Conservation (phyloP, 805 yeast species). For the Wickerhamiella sorbophila region DNA sequence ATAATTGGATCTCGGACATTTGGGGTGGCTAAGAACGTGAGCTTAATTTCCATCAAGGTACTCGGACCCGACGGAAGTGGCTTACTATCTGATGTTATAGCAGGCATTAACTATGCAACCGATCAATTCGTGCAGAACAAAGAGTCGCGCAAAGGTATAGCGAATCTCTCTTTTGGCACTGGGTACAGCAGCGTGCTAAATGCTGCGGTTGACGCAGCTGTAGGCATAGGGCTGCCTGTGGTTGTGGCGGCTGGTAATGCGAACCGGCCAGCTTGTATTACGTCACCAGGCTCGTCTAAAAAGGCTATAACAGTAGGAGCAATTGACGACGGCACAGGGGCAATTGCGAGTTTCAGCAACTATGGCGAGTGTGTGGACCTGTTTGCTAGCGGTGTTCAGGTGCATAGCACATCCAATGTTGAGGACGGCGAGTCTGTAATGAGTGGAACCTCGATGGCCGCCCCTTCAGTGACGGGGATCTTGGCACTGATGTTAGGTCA, state of each 20-base stretch:
- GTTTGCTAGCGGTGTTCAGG: conserved; percentile 65
- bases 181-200: conserved; percentile 50
- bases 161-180: conserved; percentile 73
- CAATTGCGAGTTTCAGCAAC: conserved; percentile 58
- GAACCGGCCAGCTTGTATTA: conserved; percentile 58
- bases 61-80: conserved; percentile 59
- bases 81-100: conserved; percentile 25
- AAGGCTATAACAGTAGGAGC: conserved; percentile 80
- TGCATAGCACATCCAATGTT: conserved; percentile 25
- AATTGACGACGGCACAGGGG: conserved; percentile 56
- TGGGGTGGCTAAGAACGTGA: conserved; percentile 68
- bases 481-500: conserved; percentile 20
- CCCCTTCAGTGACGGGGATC: conserved; percentile 22
- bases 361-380: conserved; percentile 84
- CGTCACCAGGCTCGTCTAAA: conserved; percentile 70
- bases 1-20: conserved; percentile 61
- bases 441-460: conserved; percentile 23
- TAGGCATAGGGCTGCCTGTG: conserved; percentile 44
- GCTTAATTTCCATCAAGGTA: conserved; percentile 61
- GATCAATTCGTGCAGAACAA: conserved; percentile 13
- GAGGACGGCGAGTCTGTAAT: conserved; percentile 13
- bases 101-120: conserved; percentile 27
- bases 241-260: conserved; percentile 71
- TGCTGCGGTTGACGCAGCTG: conserved; percentile 63
- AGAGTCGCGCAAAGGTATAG: conserved; percentile 38